phyloP scores from a whole-genome alignment of 106 monocot species.

The Acanthochlamys bracteata region DNA sequence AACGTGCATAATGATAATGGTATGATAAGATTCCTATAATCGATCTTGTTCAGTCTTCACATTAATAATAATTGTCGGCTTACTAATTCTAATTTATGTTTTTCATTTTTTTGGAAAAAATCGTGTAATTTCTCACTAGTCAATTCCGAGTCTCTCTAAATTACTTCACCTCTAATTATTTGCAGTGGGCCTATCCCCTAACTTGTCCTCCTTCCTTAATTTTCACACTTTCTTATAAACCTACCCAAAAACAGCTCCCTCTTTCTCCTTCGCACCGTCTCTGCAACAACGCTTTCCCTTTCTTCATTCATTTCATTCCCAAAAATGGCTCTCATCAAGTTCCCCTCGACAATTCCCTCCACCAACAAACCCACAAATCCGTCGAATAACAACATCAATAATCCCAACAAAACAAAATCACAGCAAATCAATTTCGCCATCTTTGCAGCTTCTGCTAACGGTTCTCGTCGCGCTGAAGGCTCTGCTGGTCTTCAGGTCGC shows the following conservation, averaged over 20 bases:
- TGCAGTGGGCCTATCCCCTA: too few species aligned
- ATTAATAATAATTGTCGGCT: too few species aligned
- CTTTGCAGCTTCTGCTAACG: conserved; percentile 1
- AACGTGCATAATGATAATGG: too few species aligned
- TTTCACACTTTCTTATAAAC: not conserved
- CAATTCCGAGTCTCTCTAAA: not conserved
- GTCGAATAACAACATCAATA: not conserved
- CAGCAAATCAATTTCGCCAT: not conserved
- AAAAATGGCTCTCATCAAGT: not conserved
- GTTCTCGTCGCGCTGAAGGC: not conserved
- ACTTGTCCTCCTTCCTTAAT: too few species aligned
- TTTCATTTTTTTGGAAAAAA: too few species aligned
- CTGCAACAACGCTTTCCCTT: not conserved
- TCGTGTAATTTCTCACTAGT: too few species aligned
- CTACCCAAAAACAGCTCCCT: not conserved
- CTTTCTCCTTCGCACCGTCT: not conserved
- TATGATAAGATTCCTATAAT: too few species aligned
- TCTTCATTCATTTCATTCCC: not conserved
- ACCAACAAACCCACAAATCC: not conserved
- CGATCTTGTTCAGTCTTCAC: too few species aligned
- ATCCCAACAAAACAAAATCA: not conserved
- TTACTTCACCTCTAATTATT: not conserved
- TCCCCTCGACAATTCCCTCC: not conserved
- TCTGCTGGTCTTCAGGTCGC: conserved; percentile 27
- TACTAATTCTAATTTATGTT: too few species aligned